phyloP scores from a whole-genome alignment of 164 flowering plant genomes.

The Stephania yunnanensis region DNA sequence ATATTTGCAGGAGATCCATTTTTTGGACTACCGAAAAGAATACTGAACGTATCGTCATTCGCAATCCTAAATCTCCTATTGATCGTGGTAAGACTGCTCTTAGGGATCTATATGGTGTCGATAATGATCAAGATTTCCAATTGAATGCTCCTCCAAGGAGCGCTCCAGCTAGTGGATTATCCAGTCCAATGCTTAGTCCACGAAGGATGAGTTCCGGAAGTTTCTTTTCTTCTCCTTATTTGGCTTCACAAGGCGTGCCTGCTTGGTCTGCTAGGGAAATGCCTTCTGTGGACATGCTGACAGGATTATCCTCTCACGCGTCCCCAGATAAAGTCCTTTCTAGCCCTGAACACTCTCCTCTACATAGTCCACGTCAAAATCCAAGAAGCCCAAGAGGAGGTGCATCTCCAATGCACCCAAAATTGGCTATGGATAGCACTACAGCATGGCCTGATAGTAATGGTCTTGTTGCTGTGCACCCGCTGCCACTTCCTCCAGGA shows the following conservation, averaged over 20 bases:
- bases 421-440: slow-evolving; percentile 28
- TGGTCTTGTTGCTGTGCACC: slow-evolving; percentile 46
- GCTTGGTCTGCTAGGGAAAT: slow-evolving; percentile 68
- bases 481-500: slow-evolving; percentile 85
- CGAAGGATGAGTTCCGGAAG: slow-evolving; percentile 31
- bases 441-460: slow-evolving; percentile 31
- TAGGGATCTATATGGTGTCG: slow-evolving; percentile 18
- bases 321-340: slow-evolving; percentile 28
- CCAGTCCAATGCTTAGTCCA: slow-evolving; percentile 65
- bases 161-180: slow-evolving; percentile 55
- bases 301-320: slow-evolving; percentile 30
- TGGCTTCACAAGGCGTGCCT: slow-evolving; percentile 28
- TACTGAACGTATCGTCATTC: slow-evolving; percentile 16
- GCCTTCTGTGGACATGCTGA: slow-evolving; percentile 22
- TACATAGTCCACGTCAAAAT: slow-evolving; percentile 34
- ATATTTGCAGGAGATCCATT: slow-evolving; percentile 24
- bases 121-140: slow-evolving; percentile 19
- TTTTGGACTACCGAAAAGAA: slow-evolving; percentile 15
- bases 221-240: slow-evolving; percentile 19
- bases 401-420: slow-evolving; percentile 46
- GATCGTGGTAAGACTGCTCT: slow-evolving; percentile 20
- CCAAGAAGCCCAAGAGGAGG: slow-evolving; percentile 31
- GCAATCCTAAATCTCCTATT: slow-evolving; percentile 12
- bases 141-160: slow-evolving; percentile 38
- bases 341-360: slow-evolving; percentile 47